Evolutionary conservation across 345 rosid species (phyloP).

Genomic region (Linum trigynum): DNA sequence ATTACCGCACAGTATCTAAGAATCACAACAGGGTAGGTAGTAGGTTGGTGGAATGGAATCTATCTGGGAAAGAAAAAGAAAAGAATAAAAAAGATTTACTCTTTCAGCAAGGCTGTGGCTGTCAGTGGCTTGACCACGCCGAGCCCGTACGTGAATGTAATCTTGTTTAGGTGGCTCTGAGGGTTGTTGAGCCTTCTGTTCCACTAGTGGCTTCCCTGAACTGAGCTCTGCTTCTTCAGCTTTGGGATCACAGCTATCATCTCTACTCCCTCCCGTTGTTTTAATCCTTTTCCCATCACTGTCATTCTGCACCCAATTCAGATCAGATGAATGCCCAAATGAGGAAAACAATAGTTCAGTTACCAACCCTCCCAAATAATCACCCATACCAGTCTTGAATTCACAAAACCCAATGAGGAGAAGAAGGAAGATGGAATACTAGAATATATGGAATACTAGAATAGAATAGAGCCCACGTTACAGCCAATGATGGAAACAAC

Average conservation of each 20-base stretch:
- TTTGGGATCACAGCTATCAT: constrained; percentile 36
- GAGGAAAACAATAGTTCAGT: neutral
- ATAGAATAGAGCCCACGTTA: neutral
- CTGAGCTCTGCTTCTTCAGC: constrained; percentile 34
- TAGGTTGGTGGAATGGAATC: no score
- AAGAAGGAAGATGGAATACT: neutral
- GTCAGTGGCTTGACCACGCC: constrained; percentile 95
- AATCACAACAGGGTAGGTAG: neutral
- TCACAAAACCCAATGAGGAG: constrained; percentile 14
- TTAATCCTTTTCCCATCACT: constrained; percentile 52
- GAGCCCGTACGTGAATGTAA: constrained; percentile 88
- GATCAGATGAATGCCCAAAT: neutral
- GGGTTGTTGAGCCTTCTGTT: constrained; percentile 36
- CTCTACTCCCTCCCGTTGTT: constrained; percentile 34
- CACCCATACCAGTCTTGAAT: neutral
- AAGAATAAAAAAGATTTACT: constrained; percentile 36
- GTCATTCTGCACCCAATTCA: constrained; percentile 29
- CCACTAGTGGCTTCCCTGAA: constrained; percentile 40
- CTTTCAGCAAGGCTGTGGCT: constrained; percentile 96
- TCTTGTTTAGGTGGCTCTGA: constrained; percentile 62
- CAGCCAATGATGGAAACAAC: neutral
- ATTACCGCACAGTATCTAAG: neutral
- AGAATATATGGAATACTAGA: neutral
- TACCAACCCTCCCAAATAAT: neutral
- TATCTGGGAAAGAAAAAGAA: neutral